Percentiles rank a stretch among this genome's conserved stretches.
Conservation (phyloP, 2,329 filamentous ascomycete species). For the Penicillium janthinellum region DNA sequence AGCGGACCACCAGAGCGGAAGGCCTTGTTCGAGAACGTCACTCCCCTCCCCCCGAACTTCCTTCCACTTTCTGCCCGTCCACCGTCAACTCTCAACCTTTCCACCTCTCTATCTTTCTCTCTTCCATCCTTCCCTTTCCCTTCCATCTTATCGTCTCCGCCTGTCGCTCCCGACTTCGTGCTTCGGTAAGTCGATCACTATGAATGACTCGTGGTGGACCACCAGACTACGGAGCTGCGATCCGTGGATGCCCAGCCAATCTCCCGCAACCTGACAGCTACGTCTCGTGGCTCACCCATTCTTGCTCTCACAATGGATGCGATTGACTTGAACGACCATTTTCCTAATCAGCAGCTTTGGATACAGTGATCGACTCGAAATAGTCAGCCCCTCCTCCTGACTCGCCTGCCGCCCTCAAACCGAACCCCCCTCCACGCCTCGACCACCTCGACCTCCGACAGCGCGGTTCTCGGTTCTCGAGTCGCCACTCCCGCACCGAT, state of each 20-base stretch:
- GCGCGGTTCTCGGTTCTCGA: constrained; percentile 7
- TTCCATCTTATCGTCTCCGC: not conserved
- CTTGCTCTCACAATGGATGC: constrained; percentile 2
- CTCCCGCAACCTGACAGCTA: constrained; percentile 39
- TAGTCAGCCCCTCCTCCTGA: not conserved
- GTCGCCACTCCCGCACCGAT: constrained; percentile 15
- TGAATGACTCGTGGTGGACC: constrained; percentile 10
- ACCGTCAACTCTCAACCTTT: not conserved
- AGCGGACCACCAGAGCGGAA: no score
- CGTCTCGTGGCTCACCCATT: constrained; percentile 31
- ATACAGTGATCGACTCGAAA: not conserved
- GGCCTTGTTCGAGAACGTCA: constrained; percentile 19
- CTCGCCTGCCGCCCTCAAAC: not conserved
- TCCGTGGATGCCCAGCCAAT: constrained; percentile 37
- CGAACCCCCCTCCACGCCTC: not conserved
- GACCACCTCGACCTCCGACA: constrained; percentile 2
- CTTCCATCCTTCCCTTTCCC: not conserved
- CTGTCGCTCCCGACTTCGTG: not conserved
- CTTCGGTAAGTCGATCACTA: not conserved
- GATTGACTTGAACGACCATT: not conserved
- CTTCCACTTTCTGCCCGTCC: constrained; percentile 4
- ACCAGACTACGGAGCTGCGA: constrained; percentile 28
- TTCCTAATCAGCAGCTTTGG: not conserved
- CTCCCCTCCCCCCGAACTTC: constrained; percentile 16
- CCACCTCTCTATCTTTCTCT: not conserved